phyloP scores from a whole-genome alignment of 2,329 filamentous ascomycete genomes.

The Aspergillus sp. region DNA sequence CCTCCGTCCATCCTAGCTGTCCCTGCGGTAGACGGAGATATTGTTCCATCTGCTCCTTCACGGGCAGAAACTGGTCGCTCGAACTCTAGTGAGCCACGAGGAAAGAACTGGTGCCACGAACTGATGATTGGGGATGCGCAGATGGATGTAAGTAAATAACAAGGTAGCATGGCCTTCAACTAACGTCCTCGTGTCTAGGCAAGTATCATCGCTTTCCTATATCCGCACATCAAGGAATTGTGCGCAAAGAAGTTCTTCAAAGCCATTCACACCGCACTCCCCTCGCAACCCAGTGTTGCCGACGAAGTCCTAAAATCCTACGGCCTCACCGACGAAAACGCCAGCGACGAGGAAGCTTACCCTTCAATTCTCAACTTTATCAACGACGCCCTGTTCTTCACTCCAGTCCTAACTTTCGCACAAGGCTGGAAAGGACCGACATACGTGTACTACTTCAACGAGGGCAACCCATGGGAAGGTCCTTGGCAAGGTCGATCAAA shows the following conservation, averaged over 20 bases:
- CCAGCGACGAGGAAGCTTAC: constrained; percentile 49
- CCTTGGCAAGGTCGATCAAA: constrained; percentile 44
- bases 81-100: constrained; percentile 41
- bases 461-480: constrained; percentile 54
- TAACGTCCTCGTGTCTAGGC: constrained; percentile 20
- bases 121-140: constrained; percentile 55
- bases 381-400: constrained; percentile 54
- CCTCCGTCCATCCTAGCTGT: constrained; percentile 39
- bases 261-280: constrained; percentile 26
- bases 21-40: constrained; percentile 51
- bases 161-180: not conserved
- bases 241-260: constrained; percentile 30
- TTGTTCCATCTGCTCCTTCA: constrained; percentile 37
- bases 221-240: constrained; percentile 26
- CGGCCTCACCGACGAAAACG: constrained; percentile 36
- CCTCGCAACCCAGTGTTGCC: constrained; percentile 29
- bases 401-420: constrained; percentile 49
- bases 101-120: constrained; percentile 51
- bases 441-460: constrained; percentile 53
- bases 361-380: constrained; percentile 48
- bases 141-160: constrained; percentile 46
- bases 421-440: constrained; percentile 38
- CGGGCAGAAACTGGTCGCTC: constrained; percentile 29
- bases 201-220: constrained; percentile 37
- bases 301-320: constrained; percentile 45